Evolutionary conservation across 2,329 filamentous ascomycete genomes (phyloP).

Genomic region (Alternaria sp.): DNA sequence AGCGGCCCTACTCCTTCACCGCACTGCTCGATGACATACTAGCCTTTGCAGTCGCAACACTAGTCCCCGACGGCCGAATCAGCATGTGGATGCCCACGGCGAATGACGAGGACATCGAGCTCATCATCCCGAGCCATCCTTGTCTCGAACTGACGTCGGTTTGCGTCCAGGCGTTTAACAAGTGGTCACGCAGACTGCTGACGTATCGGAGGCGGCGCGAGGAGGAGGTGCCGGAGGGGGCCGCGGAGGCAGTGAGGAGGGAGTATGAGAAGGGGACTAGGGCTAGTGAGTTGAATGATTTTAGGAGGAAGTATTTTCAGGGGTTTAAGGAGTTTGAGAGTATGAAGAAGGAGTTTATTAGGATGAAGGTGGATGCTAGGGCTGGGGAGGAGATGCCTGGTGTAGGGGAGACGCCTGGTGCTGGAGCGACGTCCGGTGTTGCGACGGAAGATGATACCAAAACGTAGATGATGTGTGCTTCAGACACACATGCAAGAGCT

Average conservation of each 20-base stretch:
- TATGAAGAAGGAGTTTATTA: slow-evolving; percentile 36
- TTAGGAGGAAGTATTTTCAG: slow-evolving; percentile 63
- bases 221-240: slow-evolving; percentile 52
- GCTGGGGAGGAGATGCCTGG: not conserved
- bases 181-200: slow-evolving; percentile 88
- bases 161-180: slow-evolving; percentile 87
- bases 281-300: slow-evolving; percentile 72
- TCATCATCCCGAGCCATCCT: slow-evolving; percentile 78
- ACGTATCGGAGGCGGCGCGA: slow-evolving; percentile 79
- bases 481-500: not conserved
- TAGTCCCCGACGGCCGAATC: slow-evolving; percentile 80
- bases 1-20: slow-evolving; percentile 88
- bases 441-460: not conserved
- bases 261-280: slow-evolving; percentile 53
- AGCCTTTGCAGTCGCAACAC: slow-evolving; percentile 74
- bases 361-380: slow-evolving; percentile 25
- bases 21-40: slow-evolving; percentile 91
- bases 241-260: slow-evolving; percentile 28
- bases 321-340: slow-evolving; percentile 47
- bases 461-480: not conserved
- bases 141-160: slow-evolving; percentile 74
- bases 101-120: slow-evolving; percentile 65
- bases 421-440: not conserved
- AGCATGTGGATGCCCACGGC: slow-evolving; percentile 98
- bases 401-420: not conserved